phyloP scores from a whole-genome alignment of 2,329 filamentous ascomycete species.

The Coniella vitis region DNA sequence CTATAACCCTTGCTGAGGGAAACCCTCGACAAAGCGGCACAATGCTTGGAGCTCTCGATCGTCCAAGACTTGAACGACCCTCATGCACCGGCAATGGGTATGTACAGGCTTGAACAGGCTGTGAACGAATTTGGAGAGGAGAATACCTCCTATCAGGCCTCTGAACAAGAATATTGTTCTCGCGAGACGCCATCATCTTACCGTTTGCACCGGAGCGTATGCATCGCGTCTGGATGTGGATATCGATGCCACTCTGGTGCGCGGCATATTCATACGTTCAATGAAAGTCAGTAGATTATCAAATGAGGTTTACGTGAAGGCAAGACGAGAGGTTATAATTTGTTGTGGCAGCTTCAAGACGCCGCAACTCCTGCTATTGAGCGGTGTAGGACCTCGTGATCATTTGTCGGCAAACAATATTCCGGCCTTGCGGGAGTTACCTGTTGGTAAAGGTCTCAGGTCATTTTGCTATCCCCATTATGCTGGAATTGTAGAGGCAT shows the following conservation, averaged over 20 bases:
- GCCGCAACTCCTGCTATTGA: constrained; percentile 26
- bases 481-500: too few relatives aligned
- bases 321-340: constrained; percentile 25
- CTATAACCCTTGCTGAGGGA: background rate
- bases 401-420: background rate
- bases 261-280: constrained; percentile 18
- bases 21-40: constrained; percentile 21
- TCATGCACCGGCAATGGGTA: constrained; percentile 21
- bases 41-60: constrained; percentile 22
- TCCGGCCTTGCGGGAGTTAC: constrained; percentile 1
- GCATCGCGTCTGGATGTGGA: background rate
- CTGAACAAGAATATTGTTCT: constrained; percentile 20
- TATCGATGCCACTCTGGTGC: constrained; percentile 13
- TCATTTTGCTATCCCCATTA: too few relatives aligned
- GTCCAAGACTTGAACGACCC: constrained; percentile 24
- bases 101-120: constrained; percentile 24
- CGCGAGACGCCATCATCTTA: constrained; percentile 19
- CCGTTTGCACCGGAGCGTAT: constrained; percentile 18
- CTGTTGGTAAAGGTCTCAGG: too few relatives aligned
- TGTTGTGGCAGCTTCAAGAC: constrained; percentile 24
- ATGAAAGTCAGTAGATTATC: background rate
- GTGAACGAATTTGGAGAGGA: constrained; percentile 21
- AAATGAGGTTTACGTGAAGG: constrained; percentile 19
- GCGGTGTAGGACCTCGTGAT: constrained; percentile 25
- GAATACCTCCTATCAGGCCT: constrained; percentile 23